Evolutionary conservation across 139 green algal species (phyloP), one percentile per base, ranked within the genome.

Genomic region (Coelastrella sp.): DNA sequence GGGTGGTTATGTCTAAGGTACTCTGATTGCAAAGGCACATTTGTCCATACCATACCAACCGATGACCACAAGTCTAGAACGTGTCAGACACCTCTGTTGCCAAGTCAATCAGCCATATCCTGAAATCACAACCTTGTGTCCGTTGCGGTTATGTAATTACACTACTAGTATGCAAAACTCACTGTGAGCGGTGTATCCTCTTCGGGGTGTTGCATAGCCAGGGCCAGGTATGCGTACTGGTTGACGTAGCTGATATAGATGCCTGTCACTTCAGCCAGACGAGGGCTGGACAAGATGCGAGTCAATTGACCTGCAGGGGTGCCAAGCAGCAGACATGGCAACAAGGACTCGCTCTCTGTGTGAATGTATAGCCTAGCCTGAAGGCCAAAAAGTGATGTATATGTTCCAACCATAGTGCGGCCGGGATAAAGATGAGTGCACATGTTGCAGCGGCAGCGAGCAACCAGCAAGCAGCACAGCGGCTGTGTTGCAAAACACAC

Each of bases 201-300:
- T 17, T 60, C 60, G 11, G 80, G 80, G 58, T 86, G 80, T 59
- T 86, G 80, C 60, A 86, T 86, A 17, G 80, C 80, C 60, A 86
- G 1, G 3, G 80, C 22, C 20, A 86, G 61, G 58, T 86, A 86
- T 17, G 80, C 60, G 16, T 58, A 76, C 2, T 86, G 58, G 10
- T 23, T 23, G 3, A 76, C 16, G 2, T 86, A 86, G 61, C 60
- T 76, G 60, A 86, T 73, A 59, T 73, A 76, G 3, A 86, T 86
- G 22, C 80, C 80, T 20, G 80, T 86, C 7, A 86, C 80, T 59
- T 86, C 80, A 75, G 80, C 61, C 7, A 64, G 19, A 7, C 22
- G 22, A 32, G 81, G 59, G 60, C 22, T 75, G 23, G 22, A 64
- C 61, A 87, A 13, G 57, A 86, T 86, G 13, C 80, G 80, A 7